A percentile compares a stretch with the other conserved stretches of the same genome.
Evolutionary conservation across 1,139 yeast genomes (phyloP).

Genomic region (Yamadazyma epiphylla): DNA sequence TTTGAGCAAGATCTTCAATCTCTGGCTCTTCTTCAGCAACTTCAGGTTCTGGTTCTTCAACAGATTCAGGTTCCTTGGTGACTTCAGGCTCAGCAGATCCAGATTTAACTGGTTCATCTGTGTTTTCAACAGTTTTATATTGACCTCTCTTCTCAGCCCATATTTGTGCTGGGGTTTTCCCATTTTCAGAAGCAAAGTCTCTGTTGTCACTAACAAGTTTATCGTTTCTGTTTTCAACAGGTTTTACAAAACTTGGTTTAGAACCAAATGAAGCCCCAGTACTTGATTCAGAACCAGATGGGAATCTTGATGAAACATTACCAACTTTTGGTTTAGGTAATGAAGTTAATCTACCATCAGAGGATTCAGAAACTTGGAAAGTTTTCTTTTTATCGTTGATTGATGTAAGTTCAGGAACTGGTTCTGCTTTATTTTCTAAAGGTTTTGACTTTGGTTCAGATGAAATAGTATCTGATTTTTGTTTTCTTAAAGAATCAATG

Average conservation of each 20-base stretch:
- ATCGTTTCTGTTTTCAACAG: conserved; percentile 29
- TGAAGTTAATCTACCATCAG: conserved; percentile 54
- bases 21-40: conserved; percentile 19
- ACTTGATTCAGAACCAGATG: conserved; percentile 24
- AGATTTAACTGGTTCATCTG: conserved; percentile 15
- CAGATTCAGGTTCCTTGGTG: conserved; percentile 4
- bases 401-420: conserved; percentile 27
- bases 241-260: conserved; percentile 39
- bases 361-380: conserved; percentile 22
- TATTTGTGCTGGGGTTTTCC: conserved; percentile 90
- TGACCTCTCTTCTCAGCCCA: conserved; percentile 92
- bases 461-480: conserved; percentile 46
- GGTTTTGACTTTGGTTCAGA: conserved; percentile 29
- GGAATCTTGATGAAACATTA: conserved; percentile 51
- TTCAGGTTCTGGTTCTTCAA: conserved; percentile 13
- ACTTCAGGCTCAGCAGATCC: conserved; percentile 8
- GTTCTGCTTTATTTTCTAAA: conserved; percentile 17
- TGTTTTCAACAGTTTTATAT: conserved; percentile 40
- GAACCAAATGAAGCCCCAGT: conserved; percentile 48
- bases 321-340: conserved; percentile 64
- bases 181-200: conserved; percentile 68
- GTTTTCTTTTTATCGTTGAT: conserved; percentile 42
- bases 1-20: conserved; percentile 19
- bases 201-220: conserved; percentile 64
- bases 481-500: conserved; percentile 40